Percentiles rank a stretch among this genome's conserved stretches.
Conservation (phyloP, 371 early-diverging fungal species). For the Mortierella sp. region DNA sequence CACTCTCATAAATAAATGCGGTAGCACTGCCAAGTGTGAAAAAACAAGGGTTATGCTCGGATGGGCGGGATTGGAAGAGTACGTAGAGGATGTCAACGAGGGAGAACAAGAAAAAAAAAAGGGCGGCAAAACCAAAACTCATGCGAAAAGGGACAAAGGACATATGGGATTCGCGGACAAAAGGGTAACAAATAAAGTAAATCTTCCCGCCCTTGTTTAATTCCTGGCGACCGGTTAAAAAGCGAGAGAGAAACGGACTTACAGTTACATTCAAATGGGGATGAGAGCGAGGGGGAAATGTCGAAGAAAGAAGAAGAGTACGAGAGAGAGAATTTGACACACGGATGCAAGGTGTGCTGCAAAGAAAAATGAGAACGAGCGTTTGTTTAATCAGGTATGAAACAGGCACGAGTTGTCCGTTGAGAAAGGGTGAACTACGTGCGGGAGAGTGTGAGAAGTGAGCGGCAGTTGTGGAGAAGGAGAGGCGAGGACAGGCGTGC, state of each 20-base stretch:
- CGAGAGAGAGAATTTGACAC: background rate
- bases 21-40: background rate
- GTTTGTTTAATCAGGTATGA: background rate
- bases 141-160: background rate
- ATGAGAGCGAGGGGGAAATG: too few relatives aligned
- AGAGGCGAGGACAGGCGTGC: too few relatives aligned
- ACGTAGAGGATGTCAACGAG: too few relatives aligned
- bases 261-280: too few relatives aligned
- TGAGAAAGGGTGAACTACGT: background rate
- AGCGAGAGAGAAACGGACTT: too few relatives aligned
- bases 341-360: background rate
- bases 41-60: background rate
- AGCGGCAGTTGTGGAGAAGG: background rate
- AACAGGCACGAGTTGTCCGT: conserved; percentile 1
- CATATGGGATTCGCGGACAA: background rate
- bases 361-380: background rate
- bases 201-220: background rate
- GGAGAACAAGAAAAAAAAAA: background rate
- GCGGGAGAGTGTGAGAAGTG: background rate
- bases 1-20: background rate
- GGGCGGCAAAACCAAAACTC: background rate
- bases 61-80: background rate
- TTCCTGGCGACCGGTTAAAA: too few relatives aligned
- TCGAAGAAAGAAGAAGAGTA: background rate
- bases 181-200: too few relatives aligned